These are phyloP conservation scores for Eucalyptus polyanthemos DNA, from an alignment of 345 rosid species.

Conservation along the genomic window DNA sequence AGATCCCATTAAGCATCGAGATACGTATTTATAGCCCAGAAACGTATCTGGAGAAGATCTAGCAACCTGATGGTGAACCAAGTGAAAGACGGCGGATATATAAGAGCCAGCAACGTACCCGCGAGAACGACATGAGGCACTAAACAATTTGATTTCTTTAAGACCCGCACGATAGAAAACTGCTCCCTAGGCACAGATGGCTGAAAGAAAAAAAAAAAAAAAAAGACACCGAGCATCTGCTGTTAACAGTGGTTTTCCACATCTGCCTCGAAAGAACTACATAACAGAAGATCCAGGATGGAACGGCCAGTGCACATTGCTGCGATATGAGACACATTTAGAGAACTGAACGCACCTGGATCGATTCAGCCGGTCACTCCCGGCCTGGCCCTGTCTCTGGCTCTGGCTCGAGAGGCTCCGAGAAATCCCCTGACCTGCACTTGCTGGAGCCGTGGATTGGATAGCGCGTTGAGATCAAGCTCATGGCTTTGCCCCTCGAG, in stretches of 20 bases:
- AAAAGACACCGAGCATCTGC: background rate
- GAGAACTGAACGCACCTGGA: constrained; percentile 10
- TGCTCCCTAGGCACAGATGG: constrained; percentile 18
- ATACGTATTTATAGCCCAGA: background rate
- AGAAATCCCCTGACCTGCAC: constrained; percentile 21
- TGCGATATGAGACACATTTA: background rate
- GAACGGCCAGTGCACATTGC: too few relatives aligned
- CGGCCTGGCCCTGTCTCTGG: constrained; percentile 6
- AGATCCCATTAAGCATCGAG: background rate
- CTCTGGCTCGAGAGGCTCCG: constrained; percentile 14
- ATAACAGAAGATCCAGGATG: too few relatives aligned
- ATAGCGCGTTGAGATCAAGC: background rate
- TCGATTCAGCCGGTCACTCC: constrained; percentile 7
- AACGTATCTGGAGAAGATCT: background rate
- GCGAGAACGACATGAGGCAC: constrained; percentile 83
- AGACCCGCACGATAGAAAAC: constrained; percentile 25
- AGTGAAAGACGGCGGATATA: constrained; percentile 87
- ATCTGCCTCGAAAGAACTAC: too few relatives aligned
- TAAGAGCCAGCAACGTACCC: constrained; percentile 75
- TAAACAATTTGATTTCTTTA: constrained; percentile 65
- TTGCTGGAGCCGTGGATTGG: constrained; percentile 8
- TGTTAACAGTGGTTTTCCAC: background rate
- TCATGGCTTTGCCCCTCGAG: background rate
- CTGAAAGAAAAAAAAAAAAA: constrained; percentile 4
- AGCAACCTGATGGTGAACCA: constrained; percentile 87